These are phyloP conservation scores for Pseudevernia furfuracea DNA, from an alignment of 495 filamentous ascomycete genomes.

Conservation along the genomic window DNA sequence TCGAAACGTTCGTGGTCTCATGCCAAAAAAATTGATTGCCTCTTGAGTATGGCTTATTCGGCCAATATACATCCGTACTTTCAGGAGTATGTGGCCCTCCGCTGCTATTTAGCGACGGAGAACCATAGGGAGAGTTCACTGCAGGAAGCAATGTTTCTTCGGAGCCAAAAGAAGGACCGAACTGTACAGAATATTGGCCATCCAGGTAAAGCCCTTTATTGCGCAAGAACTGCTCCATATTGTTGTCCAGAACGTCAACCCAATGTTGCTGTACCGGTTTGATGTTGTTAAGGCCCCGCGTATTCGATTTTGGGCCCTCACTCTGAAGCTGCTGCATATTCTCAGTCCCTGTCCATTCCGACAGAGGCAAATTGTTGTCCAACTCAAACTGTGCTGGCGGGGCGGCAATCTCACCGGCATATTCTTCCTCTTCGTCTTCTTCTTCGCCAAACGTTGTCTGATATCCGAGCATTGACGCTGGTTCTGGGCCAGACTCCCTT, in stretches of 20 bases:
- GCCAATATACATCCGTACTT: conserved; percentile 3
- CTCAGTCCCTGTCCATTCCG: conserved; percentile 16
- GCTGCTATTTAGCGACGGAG: conserved; percentile 4
- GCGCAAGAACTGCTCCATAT: conserved; percentile 48
- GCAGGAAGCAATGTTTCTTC: not conserved
- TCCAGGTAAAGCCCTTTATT: conserved; percentile 27
- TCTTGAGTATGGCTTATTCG: not conserved
- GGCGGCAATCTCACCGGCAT: conserved; percentile 17
- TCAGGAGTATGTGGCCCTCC: conserved; percentile 8
- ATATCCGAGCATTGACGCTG: conserved; percentile 10
- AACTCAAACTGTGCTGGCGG: not conserved
- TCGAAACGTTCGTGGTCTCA: not conserved
- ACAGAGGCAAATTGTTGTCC: not conserved
- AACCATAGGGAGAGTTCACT: not conserved
- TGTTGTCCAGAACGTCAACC: conserved; percentile 32
- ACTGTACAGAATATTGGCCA: conserved; percentile 20
- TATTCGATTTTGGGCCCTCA: conserved; percentile 8
- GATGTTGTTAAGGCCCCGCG: conserved; percentile 8
- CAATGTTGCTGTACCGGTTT: conserved; percentile 10
- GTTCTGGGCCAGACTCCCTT: not conserved
- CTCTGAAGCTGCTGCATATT: conserved; percentile 24
- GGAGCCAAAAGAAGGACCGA: conserved; percentile 1
- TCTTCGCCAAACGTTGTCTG: conserved; percentile 16
- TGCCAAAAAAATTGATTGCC: conserved; percentile 1
- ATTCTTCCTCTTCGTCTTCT: conserved; percentile 13